Percentiles rank a stretch among this genome's conserved stretches.
Conservation (phyloP, 192 early-diverging fungal species). For the Entrophospora sp. region DNA sequence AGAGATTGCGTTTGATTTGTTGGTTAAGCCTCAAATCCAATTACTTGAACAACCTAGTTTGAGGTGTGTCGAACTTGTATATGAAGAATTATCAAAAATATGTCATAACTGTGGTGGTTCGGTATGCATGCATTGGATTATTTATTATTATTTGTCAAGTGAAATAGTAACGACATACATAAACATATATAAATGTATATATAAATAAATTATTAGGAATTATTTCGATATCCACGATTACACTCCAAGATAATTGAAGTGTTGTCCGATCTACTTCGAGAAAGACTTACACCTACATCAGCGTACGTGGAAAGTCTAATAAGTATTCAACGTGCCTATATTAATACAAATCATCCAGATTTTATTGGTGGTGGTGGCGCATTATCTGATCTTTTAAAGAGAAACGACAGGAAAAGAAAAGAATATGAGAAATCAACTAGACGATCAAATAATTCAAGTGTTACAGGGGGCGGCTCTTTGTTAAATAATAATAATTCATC, state of each 20-base stretch:
- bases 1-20: constrained; percentile 74
- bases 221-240: constrained; percentile 66
- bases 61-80: constrained; percentile 73
- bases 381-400: constrained; percentile 60
- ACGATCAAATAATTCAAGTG: neutral
- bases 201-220: constrained; percentile 36
- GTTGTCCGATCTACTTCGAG: constrained; percentile 66
- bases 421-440: constrained; percentile 32
- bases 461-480: too few species aligned
- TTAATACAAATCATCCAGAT: constrained; percentile 82
- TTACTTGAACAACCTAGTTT: constrained; percentile 64
- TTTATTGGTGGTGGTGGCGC: constrained; percentile 73
- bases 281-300: constrained; percentile 62
- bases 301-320: constrained; percentile 73
- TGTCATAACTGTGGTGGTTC: constrained; percentile 67
- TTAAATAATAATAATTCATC: too few species aligned
- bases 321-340: constrained; percentile 72
- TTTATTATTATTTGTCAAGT: too few species aligned
- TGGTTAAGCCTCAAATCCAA: constrained; percentile 76
- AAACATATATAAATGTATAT: neutral
- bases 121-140: too few species aligned
- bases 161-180: too few species aligned
- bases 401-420: constrained; percentile 53
- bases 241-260: constrained; percentile 67
- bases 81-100: constrained; percentile 77